These are phyloP conservation scores for Ceratobasidium sp. DNA, from an alignment of 1,284 basidiomycete genomes.

Conservation along the genomic window DNA sequence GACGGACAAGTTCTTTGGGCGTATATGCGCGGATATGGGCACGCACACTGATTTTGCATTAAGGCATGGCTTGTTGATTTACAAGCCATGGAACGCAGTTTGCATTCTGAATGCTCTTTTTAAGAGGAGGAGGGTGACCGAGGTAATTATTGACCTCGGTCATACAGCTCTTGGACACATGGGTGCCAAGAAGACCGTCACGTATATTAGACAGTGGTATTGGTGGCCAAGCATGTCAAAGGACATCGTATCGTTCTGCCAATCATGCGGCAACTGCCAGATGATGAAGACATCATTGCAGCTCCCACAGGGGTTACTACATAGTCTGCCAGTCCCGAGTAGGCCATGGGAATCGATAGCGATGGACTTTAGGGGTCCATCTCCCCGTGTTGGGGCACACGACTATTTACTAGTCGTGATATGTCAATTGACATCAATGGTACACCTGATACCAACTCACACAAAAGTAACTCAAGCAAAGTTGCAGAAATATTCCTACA, in stretches of 20 bases:
- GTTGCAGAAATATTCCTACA: slow-evolving; percentile 61
- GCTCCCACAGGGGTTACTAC: slow-evolving; percentile 56
- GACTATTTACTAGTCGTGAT: slow-evolving; percentile 60
- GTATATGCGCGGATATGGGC: slow-evolving; percentile 10
- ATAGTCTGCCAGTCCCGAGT: slow-evolving; percentile 55
- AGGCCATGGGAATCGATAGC: slow-evolving; percentile 60
- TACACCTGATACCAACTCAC: slow-evolving; percentile 56
- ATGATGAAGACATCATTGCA: slow-evolving; percentile 43
- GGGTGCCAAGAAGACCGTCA: slow-evolving; percentile 46
- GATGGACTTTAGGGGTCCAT: slow-evolving; percentile 63
- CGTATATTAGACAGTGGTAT: slow-evolving; percentile 38
- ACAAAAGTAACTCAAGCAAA: slow-evolving; percentile 56
- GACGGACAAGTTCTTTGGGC: slow-evolving; percentile 42
- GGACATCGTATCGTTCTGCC: slow-evolving; percentile 44
- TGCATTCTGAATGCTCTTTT: neutral
- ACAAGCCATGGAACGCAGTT: neutral
- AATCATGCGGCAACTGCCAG: slow-evolving; percentile 44
- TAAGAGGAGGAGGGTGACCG: slow-evolving; percentile 11
- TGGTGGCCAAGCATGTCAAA: slow-evolving; percentile 50
- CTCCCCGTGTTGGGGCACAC: slow-evolving; percentile 56
- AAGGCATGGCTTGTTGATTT: neutral
- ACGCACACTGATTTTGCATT: neutral
- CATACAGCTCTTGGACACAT: slow-evolving; percentile 46
- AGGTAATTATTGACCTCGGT: slow-evolving; percentile 7
- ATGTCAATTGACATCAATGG: slow-evolving; percentile 57